Evolutionary conservation across 2,329 filamentous ascomycete genomes (phyloP).

Genomic region (Xylariaceae sp.): DNA sequence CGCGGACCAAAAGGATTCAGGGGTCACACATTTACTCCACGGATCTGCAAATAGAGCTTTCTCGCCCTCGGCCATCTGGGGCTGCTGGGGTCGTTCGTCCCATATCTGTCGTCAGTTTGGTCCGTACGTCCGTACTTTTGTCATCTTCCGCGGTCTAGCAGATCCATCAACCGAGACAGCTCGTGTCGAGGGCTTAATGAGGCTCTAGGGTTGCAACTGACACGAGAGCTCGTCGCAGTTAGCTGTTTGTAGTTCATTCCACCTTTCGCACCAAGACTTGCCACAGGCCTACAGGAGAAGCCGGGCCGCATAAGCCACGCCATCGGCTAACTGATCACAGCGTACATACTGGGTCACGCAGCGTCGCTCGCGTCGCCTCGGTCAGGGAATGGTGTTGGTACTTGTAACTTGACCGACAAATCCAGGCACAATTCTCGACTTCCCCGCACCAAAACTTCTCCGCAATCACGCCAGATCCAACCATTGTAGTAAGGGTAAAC

Average conservation of each 20-base stretch:
- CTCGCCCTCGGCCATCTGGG: conserved; percentile 14
- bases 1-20: neutral
- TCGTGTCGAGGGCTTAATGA: conserved; percentile 2
- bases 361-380: neutral
- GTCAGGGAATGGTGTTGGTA: conserved; percentile 6
- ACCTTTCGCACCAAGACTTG: no score
- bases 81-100: conserved; percentile 12
- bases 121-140: neutral
- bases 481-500: neutral
- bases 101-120: conserved; percentile 1
- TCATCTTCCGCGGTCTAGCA: neutral
- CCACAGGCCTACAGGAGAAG: conserved; percentile 5
- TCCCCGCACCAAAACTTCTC: conserved; percentile 12
- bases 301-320: conserved; percentile 21
- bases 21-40: conserved; percentile 10
- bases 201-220: neutral
- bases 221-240: neutral
- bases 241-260: conserved; percentile 4
- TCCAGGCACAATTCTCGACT: conserved; percentile 4
- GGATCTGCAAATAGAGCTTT: conserved; percentile 24
- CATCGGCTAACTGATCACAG: conserved; percentile 16
- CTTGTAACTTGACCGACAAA: conserved; percentile 12
- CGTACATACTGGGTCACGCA: conserved; percentile 9
- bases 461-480: neutral
- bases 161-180: conserved; percentile 3